Conservation (phyloP, 768 basidiomycete genomes). For the Auriscalpium orientale region DNA sequence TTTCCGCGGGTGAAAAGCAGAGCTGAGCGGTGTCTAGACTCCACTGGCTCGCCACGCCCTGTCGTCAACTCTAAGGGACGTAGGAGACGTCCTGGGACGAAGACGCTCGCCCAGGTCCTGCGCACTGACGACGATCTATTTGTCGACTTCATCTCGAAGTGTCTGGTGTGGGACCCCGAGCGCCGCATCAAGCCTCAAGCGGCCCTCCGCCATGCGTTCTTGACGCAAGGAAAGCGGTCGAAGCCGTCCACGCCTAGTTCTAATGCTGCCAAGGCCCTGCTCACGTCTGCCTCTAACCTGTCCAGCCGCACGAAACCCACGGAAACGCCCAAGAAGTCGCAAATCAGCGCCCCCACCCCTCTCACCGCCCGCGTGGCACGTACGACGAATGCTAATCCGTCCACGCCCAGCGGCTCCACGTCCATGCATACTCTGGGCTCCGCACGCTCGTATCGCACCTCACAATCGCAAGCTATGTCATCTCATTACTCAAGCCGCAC, state of each 20-base stretch:
- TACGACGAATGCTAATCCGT: slow-evolving; percentile 42
- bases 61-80: slow-evolving; percentile 97
- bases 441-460: slow-evolving; percentile 58
- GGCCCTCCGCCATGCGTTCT: slow-evolving; percentile 87
- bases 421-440: slow-evolving; percentile 49
- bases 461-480: slow-evolving; percentile 62
- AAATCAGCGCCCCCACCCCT: slow-evolving; percentile 85
- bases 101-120: slow-evolving; percentile 82
- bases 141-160: slow-evolving; percentile 94
- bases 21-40: slow-evolving; percentile 44
- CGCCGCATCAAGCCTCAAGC: slow-evolving; percentile 89
- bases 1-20: neutral
- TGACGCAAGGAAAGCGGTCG: slow-evolving; percentile 51
- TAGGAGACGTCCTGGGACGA: slow-evolving; percentile 83
- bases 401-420: slow-evolving; percentile 48
- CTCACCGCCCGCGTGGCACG: slow-evolving; percentile 71
- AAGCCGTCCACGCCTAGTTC: slow-evolving; percentile 37
- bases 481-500: slow-evolving; percentile 73
- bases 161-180: slow-evolving; percentile 98
- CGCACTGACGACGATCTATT: slow-evolving; percentile 93
- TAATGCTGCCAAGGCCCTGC: slow-evolving; percentile 43
- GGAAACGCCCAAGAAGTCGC: slow-evolving; percentile 81
- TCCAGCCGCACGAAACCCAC: slow-evolving; percentile 48
- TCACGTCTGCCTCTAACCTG: slow-evolving; percentile 52
- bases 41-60: slow-evolving; percentile 86